Evolutionary conservation across 495 filamentous ascomycete genomes (phyloP), one percentile per base, ranked within the genome.

Genomic region (Hypoxylon rickii): DNA sequence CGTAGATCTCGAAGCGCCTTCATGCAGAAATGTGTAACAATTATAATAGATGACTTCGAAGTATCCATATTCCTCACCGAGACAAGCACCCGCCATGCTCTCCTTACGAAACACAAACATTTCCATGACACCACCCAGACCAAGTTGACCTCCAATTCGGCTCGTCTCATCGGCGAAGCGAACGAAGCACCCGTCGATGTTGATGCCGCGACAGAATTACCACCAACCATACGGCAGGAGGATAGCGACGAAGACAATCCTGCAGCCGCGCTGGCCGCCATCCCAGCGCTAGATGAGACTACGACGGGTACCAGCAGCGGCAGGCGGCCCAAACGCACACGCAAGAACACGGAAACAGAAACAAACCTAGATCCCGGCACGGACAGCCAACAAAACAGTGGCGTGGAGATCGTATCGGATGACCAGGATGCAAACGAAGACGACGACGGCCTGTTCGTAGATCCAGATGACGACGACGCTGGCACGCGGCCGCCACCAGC

Each of bases 31-130:
- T 56, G 64, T 61, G 56, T 67, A 58, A 65, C 55, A 44, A 38
- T 38, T 21, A 41, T 15, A 21, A 46, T 67, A 95, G 94, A 96
- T 75, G 92, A 95, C 43, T 98, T 97, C 64, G 92, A 97, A 67
- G 89, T 96, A 32, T 87, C 89, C 13, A 85, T 97, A 55, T 98
- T 97, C 73, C 81, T 98, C 61, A 95, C 88, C 26, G 89, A 96
- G 70, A 86, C 86, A 5, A 86, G 85, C 17, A 90, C 89, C n/a
- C 83, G 92, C 21, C 93, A 97, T 76, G 86, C 89, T 12, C 78
- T 98, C 7, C 80, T 97, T 44, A 87, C 87, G 55, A 93, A 93
- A 65, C 82, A 86, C 47, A 97, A 96, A 71, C 76, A 67, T 76
- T 90, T 82, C 59, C 82, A 67, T 62, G 76, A 82, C 40, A 84